phyloP scores from a whole-genome alignment of 2,329 filamentous ascomycete genomes.

The Penicillium sclerotiorum region DNA sequence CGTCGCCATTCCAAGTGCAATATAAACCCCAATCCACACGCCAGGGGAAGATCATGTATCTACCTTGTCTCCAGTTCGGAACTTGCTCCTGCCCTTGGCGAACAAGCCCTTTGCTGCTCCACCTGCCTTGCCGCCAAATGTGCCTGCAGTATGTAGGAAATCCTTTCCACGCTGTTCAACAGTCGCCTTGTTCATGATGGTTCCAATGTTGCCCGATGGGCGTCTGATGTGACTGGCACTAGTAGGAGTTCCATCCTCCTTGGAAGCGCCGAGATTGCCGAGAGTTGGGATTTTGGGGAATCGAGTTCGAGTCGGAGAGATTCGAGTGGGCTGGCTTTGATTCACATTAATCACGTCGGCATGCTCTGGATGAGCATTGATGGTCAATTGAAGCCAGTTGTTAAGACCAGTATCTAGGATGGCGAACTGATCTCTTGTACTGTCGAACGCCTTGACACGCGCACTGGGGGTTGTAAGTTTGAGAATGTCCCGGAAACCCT shows the following conservation, averaged over 20 bases:
- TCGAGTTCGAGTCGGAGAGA: conserved; percentile 38
- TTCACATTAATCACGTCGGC: conserved; percentile 46
- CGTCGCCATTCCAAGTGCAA: conserved; percentile 8
- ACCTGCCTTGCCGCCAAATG: conserved; percentile 67
- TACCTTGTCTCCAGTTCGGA: conserved; percentile 79
- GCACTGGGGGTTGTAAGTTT: conserved; percentile 66
- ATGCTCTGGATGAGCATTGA: conserved; percentile 57
- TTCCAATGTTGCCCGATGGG: conserved; percentile 40
- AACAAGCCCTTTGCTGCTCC: conserved; percentile 89
- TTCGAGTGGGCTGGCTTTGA: conserved; percentile 32
- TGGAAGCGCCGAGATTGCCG: conserved; percentile 29
- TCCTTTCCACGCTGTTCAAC: conserved; percentile 87
- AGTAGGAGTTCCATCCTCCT: conserved; percentile 36
- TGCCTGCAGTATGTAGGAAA: conserved; percentile 78
- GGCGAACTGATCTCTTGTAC: conserved; percentile 71
- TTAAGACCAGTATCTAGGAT: conserved; percentile 73
- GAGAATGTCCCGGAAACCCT: conserved; percentile 76
- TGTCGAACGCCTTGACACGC: conserved; percentile 73
- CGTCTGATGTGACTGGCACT: conserved; percentile 37
- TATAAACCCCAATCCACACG: conserved; percentile 5
- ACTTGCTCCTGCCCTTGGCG: conserved; percentile 85
- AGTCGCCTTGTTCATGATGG: conserved; percentile 58
- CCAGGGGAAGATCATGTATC: conserved; percentile 51
- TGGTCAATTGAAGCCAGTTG: conserved; percentile 57
- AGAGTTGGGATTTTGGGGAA: conserved; percentile 46